Evolutionary conservation across 176 grass and related monocot genomes (phyloP).

Genomic region (Luzula sylvatica): DNA sequence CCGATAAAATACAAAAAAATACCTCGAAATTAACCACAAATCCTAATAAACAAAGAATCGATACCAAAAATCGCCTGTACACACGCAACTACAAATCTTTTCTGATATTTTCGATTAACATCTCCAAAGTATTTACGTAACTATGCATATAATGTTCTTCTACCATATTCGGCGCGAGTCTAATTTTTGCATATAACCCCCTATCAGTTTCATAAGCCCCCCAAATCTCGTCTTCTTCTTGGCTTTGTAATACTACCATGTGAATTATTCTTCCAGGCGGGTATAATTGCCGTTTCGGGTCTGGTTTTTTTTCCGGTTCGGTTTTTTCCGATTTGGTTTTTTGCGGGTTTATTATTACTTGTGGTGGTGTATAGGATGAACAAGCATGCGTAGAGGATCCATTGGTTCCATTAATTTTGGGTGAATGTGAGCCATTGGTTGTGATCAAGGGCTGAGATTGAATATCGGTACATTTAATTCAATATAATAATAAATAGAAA

Average conservation of each 20-base stretch:
- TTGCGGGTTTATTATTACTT: slow-evolving; percentile 12
- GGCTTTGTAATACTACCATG: slow-evolving; percentile 37
- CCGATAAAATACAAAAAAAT: no score
- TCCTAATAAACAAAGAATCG: slow-evolving; percentile 1
- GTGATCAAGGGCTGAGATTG: slow-evolving; percentile 17
- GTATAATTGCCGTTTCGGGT: slow-evolving; percentile 31
- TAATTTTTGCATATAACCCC: slow-evolving; percentile 52
- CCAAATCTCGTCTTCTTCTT: slow-evolving; percentile 24
- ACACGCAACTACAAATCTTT: slow-evolving; percentile 32
- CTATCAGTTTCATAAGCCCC: slow-evolving; percentile 43
- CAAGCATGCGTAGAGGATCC: slow-evolving; percentile 4
- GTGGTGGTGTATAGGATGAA: background rate
- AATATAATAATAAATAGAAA: slow-evolving; percentile 1
- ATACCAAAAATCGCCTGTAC: slow-evolving; percentile 2
- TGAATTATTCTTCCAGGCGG: slow-evolving; percentile 67
- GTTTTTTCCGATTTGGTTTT: background rate
- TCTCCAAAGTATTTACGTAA: slow-evolving; percentile 53
- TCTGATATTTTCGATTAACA: slow-evolving; percentile 39
- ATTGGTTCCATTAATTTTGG: slow-evolving; percentile 16
- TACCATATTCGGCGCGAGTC: slow-evolving; percentile 57
- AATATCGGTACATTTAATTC: background rate
- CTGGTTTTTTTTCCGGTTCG: slow-evolving; percentile 15
- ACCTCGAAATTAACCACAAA: no score
- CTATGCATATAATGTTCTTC: slow-evolving; percentile 66
- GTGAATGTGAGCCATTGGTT: slow-evolving; percentile 9